phyloP scores from a whole-genome alignment of 106 monocot genomes.

The Allium sativum region DNA sequence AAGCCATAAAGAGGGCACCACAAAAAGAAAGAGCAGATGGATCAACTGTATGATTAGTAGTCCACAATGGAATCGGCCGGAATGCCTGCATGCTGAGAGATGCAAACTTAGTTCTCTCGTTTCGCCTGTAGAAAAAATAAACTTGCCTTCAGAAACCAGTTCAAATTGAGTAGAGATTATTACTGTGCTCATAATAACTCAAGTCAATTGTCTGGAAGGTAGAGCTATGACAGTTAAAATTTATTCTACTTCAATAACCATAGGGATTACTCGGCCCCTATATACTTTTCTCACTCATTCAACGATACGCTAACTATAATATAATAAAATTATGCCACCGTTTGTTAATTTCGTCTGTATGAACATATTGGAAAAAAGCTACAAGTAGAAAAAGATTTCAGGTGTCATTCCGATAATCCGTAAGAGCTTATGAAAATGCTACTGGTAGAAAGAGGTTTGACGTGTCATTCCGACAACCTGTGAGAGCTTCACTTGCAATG shows the following conservation, averaged over 20 bases:
- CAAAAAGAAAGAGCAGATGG: not conserved
- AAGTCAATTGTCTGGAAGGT: not conserved
- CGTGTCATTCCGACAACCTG: too few relatives aligned
- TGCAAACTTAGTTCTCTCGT: slow-evolving; percentile 14
- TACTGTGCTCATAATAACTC: not conserved
- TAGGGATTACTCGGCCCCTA: not conserved
- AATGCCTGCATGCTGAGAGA: slow-evolving; percentile 26
- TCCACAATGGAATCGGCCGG: slow-evolving; percentile 3
- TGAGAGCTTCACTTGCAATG: too few relatives aligned
- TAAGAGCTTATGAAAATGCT: too few relatives aligned
- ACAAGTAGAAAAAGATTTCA: too few relatives aligned
- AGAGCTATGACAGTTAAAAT: not conserved
- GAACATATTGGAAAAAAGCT: too few relatives aligned
- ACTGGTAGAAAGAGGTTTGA: not conserved
- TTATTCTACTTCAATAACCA: too few relatives aligned
- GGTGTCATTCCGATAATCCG: too few relatives aligned
- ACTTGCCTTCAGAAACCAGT: not conserved
- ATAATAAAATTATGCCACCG: too few relatives aligned
- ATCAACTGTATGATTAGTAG: slow-evolving; percentile 3
- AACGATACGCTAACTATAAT: not conserved
- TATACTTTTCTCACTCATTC: not conserved
- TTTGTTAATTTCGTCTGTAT: too few relatives aligned
- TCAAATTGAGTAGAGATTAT: not conserved
- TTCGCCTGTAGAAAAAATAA: slow-evolving; percentile 14
- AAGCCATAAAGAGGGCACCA: not conserved